Conservation (phyloP, 2,329 filamentous ascomycete species). For the Dactylellina drechsleri region DNA sequence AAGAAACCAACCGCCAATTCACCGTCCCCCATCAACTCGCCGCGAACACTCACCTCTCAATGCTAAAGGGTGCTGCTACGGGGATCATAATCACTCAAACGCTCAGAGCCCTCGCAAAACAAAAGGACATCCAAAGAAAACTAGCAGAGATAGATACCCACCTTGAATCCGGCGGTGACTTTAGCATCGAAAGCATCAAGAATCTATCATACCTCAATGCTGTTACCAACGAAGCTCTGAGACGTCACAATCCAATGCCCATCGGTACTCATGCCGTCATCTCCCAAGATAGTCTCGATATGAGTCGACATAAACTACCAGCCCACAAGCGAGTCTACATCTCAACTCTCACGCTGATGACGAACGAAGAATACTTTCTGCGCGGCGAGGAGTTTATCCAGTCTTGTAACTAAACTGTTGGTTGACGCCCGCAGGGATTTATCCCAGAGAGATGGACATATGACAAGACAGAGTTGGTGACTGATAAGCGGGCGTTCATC, state of each 20-base stretch:
- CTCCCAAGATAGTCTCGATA: slow-evolving; percentile 62
- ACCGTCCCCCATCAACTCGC: slow-evolving; percentile 35
- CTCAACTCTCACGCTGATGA: slow-evolving; percentile 64
- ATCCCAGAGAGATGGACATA: slow-evolving; percentile 64
- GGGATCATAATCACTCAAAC: slow-evolving; percentile 42
- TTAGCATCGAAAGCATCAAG: slow-evolving; percentile 37
- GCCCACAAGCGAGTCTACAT: slow-evolving; percentile 63
- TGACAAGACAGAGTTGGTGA: slow-evolving; percentile 29
- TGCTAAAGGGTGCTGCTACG: slow-evolving; percentile 27
- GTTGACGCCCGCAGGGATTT: too few relatives aligned
- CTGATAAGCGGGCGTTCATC: slow-evolving; percentile 40
- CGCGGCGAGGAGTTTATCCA: slow-evolving; percentile 62
- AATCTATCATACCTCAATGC: slow-evolving; percentile 67
- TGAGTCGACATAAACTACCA: slow-evolving; percentile 63
- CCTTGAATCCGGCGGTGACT: slow-evolving; percentile 32
- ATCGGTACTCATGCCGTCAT: slow-evolving; percentile 67
- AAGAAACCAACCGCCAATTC: slow-evolving; percentile 45
- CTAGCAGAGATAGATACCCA: slow-evolving; percentile 38
- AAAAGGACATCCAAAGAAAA: slow-evolving; percentile 36
- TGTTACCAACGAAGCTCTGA: slow-evolving; percentile 67
- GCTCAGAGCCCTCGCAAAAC: too few relatives aligned
- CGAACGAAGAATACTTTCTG: slow-evolving; percentile 63
- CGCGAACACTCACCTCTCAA: slow-evolving; percentile 37
- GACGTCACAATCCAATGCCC: slow-evolving; percentile 66
- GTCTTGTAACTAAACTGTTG: too few relatives aligned